Conservation (phyloP, 129 eudicot genomes). For the Mikania micrantha region DNA sequence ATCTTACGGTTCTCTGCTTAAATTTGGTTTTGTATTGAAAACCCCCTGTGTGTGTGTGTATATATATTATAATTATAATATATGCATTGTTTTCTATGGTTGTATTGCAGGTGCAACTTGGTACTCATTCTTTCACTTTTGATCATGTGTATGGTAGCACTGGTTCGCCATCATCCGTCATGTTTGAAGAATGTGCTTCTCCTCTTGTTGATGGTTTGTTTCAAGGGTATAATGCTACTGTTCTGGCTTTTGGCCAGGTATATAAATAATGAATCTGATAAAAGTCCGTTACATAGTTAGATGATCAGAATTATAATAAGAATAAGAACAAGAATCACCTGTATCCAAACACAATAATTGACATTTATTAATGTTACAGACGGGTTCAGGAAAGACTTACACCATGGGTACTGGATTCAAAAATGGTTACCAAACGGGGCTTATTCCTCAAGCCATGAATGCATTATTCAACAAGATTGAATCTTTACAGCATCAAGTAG, state of each 20-base stretch:
- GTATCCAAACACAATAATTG: not conserved
- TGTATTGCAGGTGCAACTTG: conserved; percentile 72
- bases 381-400: conserved; percentile 98
- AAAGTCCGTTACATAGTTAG: not conserved
- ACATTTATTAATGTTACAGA: conserved; percentile 48
- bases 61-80: too few species aligned
- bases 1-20: too few species aligned
- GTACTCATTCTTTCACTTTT: conserved; percentile 90
- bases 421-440: conserved; percentile 73
- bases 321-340: not conserved
- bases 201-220: conserved; percentile 95
- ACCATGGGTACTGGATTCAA: conserved; percentile 93
- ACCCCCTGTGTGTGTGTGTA: not conserved
- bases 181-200: conserved; percentile 92
- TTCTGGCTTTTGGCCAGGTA: conserved; percentile 99
- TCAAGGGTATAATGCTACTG: conserved; percentile 99
- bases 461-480: conserved; percentile 78
- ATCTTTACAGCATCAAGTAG: conserved; percentile 60
- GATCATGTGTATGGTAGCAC: conserved; percentile 95
- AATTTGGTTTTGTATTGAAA: not conserved
- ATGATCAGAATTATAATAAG: not conserved
- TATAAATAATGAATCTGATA: not conserved
- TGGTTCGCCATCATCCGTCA: conserved; percentile 59
- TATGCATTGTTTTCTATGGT: too few species aligned
- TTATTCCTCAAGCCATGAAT: conserved; percentile 83